Conservation (phyloP, 2,329 filamentous ascomycete species). For the Fusarium avenaceum region DNA sequence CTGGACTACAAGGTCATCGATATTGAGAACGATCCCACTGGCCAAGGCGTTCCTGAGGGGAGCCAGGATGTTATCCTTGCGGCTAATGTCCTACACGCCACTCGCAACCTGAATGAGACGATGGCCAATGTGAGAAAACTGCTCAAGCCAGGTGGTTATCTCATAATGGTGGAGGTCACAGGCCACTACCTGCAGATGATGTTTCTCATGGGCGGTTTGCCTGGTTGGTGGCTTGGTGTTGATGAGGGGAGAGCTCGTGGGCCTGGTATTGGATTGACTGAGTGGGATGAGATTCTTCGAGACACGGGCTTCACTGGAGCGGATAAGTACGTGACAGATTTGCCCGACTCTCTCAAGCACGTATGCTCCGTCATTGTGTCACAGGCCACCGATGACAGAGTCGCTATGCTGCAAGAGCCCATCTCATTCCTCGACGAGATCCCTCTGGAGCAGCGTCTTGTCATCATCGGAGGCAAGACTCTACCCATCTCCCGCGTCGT, state of each 20-base stretch:
- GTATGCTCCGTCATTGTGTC: neutral
- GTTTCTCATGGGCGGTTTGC: constrained; percentile 9
- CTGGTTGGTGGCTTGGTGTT: constrained; percentile 21
- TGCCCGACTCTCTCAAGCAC: neutral
- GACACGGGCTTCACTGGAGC: neutral
- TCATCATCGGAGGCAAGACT: constrained; percentile 6
- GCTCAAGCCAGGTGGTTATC: constrained; percentile 4
- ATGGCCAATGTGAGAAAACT: constrained; percentile 7
- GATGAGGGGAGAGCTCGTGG: constrained; percentile 9
- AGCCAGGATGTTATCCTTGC: constrained; percentile 5
- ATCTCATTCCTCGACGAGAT: constrained; percentile 2
- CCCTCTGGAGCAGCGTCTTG: neutral
- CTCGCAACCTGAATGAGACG: constrained; percentile 5
- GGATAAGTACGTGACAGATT: constrained; percentile 5
- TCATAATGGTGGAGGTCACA: constrained; percentile 2
- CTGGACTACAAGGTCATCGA: constrained; percentile 10
- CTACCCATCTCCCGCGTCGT: neutral
- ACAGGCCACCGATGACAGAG: neutral
- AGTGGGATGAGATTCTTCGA: constrained; percentile 10
- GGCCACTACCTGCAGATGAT: neutral
- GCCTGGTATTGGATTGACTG: neutral
- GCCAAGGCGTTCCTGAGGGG: neutral
- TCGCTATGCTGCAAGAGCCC: neutral
- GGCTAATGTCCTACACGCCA: constrained; percentile 3
- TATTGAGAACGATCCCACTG: neutral